A percentile compares a stretch with the other conserved stretches of the same genome.
Conservation (phyloP, 2,329 filamentous ascomycete genomes). For the Whalleya microplaca region DNA sequence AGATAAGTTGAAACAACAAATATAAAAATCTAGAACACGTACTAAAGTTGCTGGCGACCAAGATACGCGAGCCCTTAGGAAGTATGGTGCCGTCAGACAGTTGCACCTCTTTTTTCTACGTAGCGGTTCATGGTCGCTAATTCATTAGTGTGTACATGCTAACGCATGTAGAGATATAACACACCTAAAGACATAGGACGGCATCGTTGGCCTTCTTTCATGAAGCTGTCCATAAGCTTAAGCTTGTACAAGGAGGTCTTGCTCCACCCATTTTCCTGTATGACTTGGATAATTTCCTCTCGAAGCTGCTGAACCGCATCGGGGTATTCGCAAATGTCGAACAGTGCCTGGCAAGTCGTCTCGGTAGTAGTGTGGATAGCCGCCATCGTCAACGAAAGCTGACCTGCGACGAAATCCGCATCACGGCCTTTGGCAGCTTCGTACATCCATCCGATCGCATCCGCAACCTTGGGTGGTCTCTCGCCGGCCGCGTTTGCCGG, state of each 20-base stretch:
- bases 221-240: slow-evolving; percentile 45
- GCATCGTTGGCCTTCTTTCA: slow-evolving; percentile 44
- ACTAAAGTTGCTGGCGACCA: slow-evolving; percentile 36
- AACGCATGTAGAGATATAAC: background rate
- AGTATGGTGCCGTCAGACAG: slow-evolving; percentile 37
- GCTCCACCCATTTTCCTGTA: slow-evolving; percentile 37
- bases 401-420: slow-evolving; percentile 38
- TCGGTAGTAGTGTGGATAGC: slow-evolving; percentile 49
- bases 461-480: slow-evolving; percentile 40
- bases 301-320: slow-evolving; percentile 49
- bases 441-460: slow-evolving; percentile 50
- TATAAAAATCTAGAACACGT: too few species aligned
- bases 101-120: slow-evolving; percentile 28
- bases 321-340: slow-evolving; percentile 49
- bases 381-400: slow-evolving; percentile 43
- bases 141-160: background rate
- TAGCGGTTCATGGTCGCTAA: slow-evolving; percentile 38
- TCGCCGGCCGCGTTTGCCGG: too few species aligned
- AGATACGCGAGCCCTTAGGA: slow-evolving; percentile 33
- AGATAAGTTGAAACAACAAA: too few species aligned
- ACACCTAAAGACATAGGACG: slow-evolving; percentile 36
- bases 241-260: slow-evolving; percentile 41
- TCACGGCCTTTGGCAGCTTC: slow-evolving; percentile 38
- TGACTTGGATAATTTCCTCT: slow-evolving; percentile 46
- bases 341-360: slow-evolving; percentile 41